Evolutionary conservation across 768 basidiomycete genomes (phyloP).

Genomic region (Inosperma sp.): DNA sequence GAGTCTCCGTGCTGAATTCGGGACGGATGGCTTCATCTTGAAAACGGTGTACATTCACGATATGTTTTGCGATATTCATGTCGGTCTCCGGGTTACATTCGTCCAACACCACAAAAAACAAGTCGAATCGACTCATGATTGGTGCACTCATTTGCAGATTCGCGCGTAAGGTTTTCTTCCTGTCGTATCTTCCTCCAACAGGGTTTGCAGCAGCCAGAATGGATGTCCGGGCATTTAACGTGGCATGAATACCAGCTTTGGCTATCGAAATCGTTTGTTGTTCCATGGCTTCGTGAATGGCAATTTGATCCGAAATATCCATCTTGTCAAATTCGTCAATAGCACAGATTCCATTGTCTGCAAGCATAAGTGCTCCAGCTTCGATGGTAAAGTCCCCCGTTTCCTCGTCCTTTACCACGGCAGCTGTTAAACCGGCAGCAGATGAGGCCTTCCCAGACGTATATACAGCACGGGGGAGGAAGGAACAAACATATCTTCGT

Average conservation of each 20-base stretch:
- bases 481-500: conserved; percentile 90
- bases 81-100: conserved; percentile 94
- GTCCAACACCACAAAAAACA: conserved; percentile 97
- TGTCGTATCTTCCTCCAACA: conserved; percentile 92
- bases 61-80: conserved; percentile 90
- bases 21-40: conserved; percentile 92
- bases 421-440: conserved; percentile 97
- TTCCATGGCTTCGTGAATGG: conserved; percentile 99
- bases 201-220: conserved; percentile 99
- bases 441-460: conserved; percentile 99
- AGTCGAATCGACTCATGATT: conserved; percentile 97
- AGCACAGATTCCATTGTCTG: conserved; percentile 99
- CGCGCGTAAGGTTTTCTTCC: conserved; percentile 84
- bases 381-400: conserved; percentile 99
- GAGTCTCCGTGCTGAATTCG: conserved; percentile 93
- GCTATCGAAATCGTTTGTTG: conserved; percentile 99
- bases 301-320: conserved; percentile 97
- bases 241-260: conserved; percentile 98
- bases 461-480: conserved; percentile 96
- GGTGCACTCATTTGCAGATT: conserved; percentile 98
- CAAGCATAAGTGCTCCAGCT: conserved; percentile 97
- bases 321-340: conserved; percentile 99
- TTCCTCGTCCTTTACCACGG: conserved; percentile 97
- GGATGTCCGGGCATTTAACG: conserved; percentile 94
- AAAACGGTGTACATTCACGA: conserved; percentile 96